A percentile compares a stretch with the other conserved stretches of the same genome.
Evolutionary conservation across 2,329 filamentous ascomycete species (phyloP).

Genomic region (Neofusicoccum sp.): DNA sequence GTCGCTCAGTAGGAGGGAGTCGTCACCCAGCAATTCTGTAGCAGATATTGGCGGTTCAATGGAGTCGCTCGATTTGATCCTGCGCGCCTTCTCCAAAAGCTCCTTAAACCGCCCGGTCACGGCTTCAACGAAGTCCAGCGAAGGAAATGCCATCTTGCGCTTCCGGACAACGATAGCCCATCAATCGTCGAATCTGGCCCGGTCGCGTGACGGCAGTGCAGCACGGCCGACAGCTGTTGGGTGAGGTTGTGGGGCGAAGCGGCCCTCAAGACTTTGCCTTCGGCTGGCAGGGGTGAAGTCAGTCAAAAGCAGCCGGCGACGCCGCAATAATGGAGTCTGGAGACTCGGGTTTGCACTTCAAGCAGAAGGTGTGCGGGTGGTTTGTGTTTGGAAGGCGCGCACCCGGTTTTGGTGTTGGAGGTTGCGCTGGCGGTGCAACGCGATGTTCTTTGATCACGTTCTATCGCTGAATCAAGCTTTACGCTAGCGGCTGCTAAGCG

Average conservation of each 20-base stretch:
- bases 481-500: conserved; percentile 16
- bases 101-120: conserved; percentile 36
- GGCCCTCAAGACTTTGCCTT: background rate
- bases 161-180: no score
- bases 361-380: background rate
- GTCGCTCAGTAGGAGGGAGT: conserved; percentile 27
- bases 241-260: background rate
- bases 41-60: conserved; percentile 47
- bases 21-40: conserved; percentile 36
- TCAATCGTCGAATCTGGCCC: background rate
- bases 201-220: background rate
- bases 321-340: background rate
- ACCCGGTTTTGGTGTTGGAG: background rate
- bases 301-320: background rate
- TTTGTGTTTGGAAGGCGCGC: background rate
- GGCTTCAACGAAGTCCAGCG: conserved; percentile 26
- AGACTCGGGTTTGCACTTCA: background rate
- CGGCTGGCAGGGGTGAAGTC: background rate
- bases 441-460: background rate
- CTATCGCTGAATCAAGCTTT: conserved; percentile 2
- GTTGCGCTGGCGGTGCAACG: background rate
- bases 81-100: conserved; percentile 42
- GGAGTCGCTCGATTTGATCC: conserved; percentile 39
- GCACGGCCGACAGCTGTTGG: background rate
- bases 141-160: conserved; percentile 29